Evolutionary conservation across 805 yeast species (phyloP).

Genomic region (Wickerhamiella cacticola): DNA sequence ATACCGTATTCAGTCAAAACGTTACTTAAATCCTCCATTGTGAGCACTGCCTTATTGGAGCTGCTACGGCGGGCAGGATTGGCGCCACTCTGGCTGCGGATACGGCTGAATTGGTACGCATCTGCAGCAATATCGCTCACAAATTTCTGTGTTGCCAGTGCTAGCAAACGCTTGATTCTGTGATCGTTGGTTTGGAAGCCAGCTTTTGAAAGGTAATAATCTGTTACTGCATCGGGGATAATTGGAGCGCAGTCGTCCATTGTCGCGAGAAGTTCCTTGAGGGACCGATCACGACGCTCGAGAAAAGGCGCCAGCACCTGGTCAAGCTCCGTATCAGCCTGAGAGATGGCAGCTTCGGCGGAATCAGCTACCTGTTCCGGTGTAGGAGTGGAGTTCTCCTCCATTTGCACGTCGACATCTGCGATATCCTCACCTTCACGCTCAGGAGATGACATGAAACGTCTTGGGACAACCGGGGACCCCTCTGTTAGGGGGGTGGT

Average conservation of each 20-base stretch:
- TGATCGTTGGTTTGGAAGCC: constrained; percentile 75
- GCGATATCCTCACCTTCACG: constrained; percentile 1
- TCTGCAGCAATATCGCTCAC: constrained; percentile 90
- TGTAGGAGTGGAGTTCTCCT: background rate
- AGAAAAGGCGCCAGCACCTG: constrained; percentile 20
- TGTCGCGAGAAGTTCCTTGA: constrained; percentile 71
- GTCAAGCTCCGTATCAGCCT: constrained; percentile 11
- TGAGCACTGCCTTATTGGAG: constrained; percentile 69
- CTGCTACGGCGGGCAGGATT: constrained; percentile 68
- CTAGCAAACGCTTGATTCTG: constrained; percentile 69
- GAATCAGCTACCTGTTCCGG: constrained; percentile 7
- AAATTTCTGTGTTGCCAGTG: constrained; percentile 93
- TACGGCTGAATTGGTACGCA: constrained; percentile 90
- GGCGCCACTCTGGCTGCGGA: constrained; percentile 78
- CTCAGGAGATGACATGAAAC: background rate
- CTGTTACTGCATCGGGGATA: constrained; percentile 93
- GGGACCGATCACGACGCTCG: constrained; percentile 25
- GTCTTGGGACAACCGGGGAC: background rate
- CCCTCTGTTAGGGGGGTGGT: background rate
- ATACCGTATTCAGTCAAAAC: constrained; percentile 89
- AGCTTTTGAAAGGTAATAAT: constrained; percentile 72
- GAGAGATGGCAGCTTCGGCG: constrained; percentile 5
- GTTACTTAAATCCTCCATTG: constrained; percentile 85
- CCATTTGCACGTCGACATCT: constrained; percentile 7
- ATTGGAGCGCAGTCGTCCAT: constrained; percentile 94